Conservation (phyloP, 2,329 filamentous ascomycete genomes). For the Pestalotiopsis sp. region DNA sequence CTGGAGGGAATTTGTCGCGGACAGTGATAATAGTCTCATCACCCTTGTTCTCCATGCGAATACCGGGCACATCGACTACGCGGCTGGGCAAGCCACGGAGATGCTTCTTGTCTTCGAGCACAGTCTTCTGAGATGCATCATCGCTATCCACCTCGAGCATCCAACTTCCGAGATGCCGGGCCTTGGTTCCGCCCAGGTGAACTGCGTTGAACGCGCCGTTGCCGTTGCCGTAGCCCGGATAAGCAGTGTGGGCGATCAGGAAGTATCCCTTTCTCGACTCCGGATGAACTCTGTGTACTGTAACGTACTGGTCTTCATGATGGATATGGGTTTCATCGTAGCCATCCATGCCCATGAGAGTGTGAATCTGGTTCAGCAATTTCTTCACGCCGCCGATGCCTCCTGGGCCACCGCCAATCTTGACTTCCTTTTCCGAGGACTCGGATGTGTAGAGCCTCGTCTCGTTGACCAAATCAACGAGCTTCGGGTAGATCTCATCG, state of each 20-base stretch:
- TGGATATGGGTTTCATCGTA: slow-evolving; percentile 97
- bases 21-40: slow-evolving; percentile 80
- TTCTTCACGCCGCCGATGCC: slow-evolving; percentile 93
- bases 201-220: slow-evolving; percentile 81
- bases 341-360: slow-evolving; percentile 90
- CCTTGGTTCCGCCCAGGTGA: slow-evolving; percentile 80
- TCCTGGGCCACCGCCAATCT: slow-evolving; percentile 69
- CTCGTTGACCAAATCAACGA: slow-evolving; percentile 93
- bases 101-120: slow-evolving; percentile 68
- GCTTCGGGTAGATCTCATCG: slow-evolving; percentile 90
- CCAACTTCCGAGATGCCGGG: slow-evolving; percentile 87
- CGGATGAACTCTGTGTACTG: slow-evolving; percentile 92
- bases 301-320: slow-evolving; percentile 94
- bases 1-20: slow-evolving; percentile 83
- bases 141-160: slow-evolving; percentile 84
- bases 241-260: slow-evolving; percentile 93
- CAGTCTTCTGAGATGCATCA: slow-evolving; percentile 65
- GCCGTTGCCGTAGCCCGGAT: slow-evolving; percentile 84
- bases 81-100: slow-evolving; percentile 84
- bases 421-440: slow-evolving; percentile 65
- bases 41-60: slow-evolving; percentile 71
- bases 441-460: slow-evolving; percentile 79
- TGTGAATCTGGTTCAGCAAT: slow-evolving; percentile 91
- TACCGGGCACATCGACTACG: slow-evolving; percentile 72
- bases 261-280: slow-evolving; percentile 93